Base-by-base conservation (phyloP, 2,329 filamentous ascomycete genomes). In the Beauveria medogensis region DNA sequence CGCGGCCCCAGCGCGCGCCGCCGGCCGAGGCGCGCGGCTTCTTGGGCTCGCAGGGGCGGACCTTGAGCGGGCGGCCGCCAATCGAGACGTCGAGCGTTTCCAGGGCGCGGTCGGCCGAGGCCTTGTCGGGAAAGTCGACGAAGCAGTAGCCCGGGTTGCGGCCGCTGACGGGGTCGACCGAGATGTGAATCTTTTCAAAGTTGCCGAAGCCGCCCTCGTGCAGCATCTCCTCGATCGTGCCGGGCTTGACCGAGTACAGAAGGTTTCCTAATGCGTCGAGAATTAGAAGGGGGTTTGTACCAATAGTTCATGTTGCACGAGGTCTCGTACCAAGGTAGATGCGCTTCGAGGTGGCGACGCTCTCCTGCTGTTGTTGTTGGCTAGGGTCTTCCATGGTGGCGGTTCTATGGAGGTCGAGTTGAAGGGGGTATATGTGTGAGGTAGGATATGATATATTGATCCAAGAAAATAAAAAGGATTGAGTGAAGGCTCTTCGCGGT, bases 141-240 rank as follows among this genome's bases (percentile, higher is more conserved):
- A 91, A 91, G 74, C 87, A 91, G 74, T 90, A 89, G 43, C 85
- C 87, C 0, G 87, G 87, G 69, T 90, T 91, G 50, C 87, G 79
- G 46, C 81, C 83, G 34, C 82, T 87, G 10, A 91, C 75, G 48
- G 91, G 74, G 48, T 87, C 78, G 63, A 82, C 83, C 74, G 91
- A 92, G 69, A 86, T 85, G 1, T 89, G 89, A 54, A 91, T 87
- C 0, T 85, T 82, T 67, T 88, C 83, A 79, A 85, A 90, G 3
- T 62, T 60, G 28, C 47, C 50, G 12, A 65, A 65, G 34, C 69
- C 72, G 22, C 68, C 66, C 34, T 77, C 73, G 28, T 78, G 74
- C 30, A 89, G 73, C 22, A 77, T 78, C 55, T 84, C 76, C 68
- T 89, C 86, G 41, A 89, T 79, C 67, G 89, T 86, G 60, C 80